Conservation (phyloP, 1,284 basidiomycete genomes). For the Phellopilus nigrolimitatus region DNA sequence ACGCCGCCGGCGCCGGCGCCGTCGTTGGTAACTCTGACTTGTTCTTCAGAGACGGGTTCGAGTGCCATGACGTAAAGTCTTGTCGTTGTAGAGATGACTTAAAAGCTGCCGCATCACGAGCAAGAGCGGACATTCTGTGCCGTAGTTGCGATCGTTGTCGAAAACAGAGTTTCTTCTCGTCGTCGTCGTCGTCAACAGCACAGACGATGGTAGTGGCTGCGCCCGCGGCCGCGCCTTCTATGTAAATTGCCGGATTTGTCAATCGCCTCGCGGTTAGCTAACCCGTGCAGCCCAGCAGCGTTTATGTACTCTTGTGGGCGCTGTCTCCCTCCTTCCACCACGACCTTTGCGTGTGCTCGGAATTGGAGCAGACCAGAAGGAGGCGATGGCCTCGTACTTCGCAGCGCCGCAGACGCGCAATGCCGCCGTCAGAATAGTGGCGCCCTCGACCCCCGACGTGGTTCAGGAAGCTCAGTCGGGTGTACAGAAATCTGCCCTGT, state of each 20-base stretch:
- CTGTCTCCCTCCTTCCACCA: constrained; percentile 3
- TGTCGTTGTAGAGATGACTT: constrained; percentile 56
- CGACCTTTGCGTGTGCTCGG: constrained; percentile 4
- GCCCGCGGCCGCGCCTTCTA: not conserved
- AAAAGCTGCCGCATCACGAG: constrained; percentile 62
- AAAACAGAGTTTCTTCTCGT: too few relatives aligned
- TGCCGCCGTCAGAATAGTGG: constrained; percentile 55
- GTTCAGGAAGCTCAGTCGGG: constrained; percentile 23
- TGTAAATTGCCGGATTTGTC: not conserved
- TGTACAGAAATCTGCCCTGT: constrained; percentile 10
- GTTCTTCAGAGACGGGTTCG: constrained; percentile 35
- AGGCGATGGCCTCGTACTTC: constrained; percentile 31
- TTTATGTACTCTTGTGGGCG: constrained; percentile 2
- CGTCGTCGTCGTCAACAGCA: constrained; percentile 6
- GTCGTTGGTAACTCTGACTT: constrained; percentile 22
- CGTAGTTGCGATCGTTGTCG: not conserved
- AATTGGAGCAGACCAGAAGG: not conserved
- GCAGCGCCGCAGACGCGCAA: constrained; percentile 40
- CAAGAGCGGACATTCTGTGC: constrained; percentile 54
- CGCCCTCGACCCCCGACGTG: constrained; percentile 38
- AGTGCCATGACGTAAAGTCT: constrained; percentile 71
- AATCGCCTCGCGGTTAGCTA: not conserved
- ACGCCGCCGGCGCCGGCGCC: constrained; percentile 19
- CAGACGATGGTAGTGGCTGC: not conserved
- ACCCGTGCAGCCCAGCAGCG: not conserved